These are phyloP conservation scores for Escovopsis sp. DNA, from an alignment of 2,329 filamentous ascomycete species.

Conservation along the genomic window DNA sequence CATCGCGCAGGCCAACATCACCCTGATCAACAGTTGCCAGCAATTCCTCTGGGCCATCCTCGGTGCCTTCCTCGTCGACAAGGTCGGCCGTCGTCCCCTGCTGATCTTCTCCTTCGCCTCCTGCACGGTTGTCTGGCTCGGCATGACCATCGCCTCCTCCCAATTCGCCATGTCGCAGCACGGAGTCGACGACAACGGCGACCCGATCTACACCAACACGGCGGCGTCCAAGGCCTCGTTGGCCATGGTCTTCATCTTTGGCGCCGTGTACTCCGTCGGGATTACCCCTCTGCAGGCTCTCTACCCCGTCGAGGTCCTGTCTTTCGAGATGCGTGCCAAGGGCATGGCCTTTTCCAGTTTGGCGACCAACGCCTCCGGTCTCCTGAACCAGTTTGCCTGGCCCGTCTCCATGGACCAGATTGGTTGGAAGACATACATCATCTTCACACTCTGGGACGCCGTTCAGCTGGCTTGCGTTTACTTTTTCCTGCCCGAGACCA, in stretches of 20 bases:
- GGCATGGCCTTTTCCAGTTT: slow-evolving; percentile 34
- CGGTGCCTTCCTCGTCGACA: slow-evolving; percentile 36
- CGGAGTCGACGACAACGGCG: slow-evolving; percentile 14
- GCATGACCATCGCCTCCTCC: slow-evolving; percentile 31
- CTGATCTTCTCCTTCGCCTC: slow-evolving; percentile 34
- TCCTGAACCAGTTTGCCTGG: slow-evolving; percentile 31
- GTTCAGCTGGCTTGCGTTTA: slow-evolving; percentile 11
- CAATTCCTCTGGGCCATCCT: slow-evolving; percentile 33
- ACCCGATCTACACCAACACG: slow-evolving; percentile 16
- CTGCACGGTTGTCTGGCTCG: slow-evolving; percentile 34
- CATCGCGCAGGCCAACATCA: slow-evolving; percentile 30
- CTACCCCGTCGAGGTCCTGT: slow-evolving; percentile 37
- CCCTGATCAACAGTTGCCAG: slow-evolving; percentile 35
- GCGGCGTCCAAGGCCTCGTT: slow-evolving; percentile 30
- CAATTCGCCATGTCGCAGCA: slow-evolving; percentile 18
- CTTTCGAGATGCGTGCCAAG: slow-evolving; percentile 37
- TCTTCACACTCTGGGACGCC: slow-evolving; percentile 29
- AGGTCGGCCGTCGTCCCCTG: slow-evolving; percentile 36
- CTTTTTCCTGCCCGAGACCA: slow-evolving; percentile 16
- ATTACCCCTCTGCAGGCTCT: slow-evolving; percentile 22
- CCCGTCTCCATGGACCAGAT: slow-evolving; percentile 33
- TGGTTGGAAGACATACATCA: slow-evolving; percentile 37
- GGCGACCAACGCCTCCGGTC: slow-evolving; percentile 27
- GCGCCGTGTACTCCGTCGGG: slow-evolving; percentile 33
- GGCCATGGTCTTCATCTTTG: slow-evolving; percentile 40